These are phyloP conservation scores for Torulaspora maleeae DNA, from an alignment of 805 yeast species.

Conservation along the genomic window DNA sequence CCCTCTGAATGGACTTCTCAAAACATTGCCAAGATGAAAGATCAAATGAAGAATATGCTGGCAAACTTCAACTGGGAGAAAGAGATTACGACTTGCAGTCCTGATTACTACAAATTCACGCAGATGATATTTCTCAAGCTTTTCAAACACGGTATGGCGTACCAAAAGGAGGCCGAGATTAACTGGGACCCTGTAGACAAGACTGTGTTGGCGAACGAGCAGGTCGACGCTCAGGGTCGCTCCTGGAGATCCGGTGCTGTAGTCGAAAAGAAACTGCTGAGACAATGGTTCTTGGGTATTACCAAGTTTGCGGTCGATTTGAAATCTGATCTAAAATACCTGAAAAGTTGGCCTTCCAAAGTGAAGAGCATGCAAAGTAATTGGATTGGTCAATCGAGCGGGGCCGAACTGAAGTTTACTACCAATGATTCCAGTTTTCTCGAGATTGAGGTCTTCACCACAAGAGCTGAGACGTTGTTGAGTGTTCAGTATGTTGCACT, in stretches of 20 bases:
- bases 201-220: conserved; percentile 94
- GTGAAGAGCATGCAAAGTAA: conserved; percentile 87
- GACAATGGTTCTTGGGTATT: conserved; percentile 92
- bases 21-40: conserved; percentile 82
- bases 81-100: conserved; percentile 79
- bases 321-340: conserved; percentile 53
- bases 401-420: conserved; percentile 62
- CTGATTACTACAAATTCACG: conserved; percentile 89
- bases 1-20: conserved; percentile 80
- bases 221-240: conserved; percentile 83
- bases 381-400: conserved; percentile 90
- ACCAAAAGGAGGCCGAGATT: conserved; percentile 79
- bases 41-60: conserved; percentile 70
- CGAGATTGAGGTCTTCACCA: conserved; percentile 61
- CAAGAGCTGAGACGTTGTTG: conserved; percentile 83
- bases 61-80: conserved; percentile 93
- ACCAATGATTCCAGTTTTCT: conserved; percentile 25
- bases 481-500: conserved; percentile 81
- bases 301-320: conserved; percentile 73
- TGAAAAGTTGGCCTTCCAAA: conserved; percentile 79
- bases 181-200: conserved; percentile 98
- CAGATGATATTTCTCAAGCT: conserved; percentile 77
- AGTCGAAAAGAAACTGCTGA: conserved; percentile 75
- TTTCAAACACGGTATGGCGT: conserved; percentile 74
- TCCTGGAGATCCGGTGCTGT: conserved; percentile 97